phyloP scores from a whole-genome alignment of 306 rosid genomes.

The Spatholobus suberectus region DNA sequence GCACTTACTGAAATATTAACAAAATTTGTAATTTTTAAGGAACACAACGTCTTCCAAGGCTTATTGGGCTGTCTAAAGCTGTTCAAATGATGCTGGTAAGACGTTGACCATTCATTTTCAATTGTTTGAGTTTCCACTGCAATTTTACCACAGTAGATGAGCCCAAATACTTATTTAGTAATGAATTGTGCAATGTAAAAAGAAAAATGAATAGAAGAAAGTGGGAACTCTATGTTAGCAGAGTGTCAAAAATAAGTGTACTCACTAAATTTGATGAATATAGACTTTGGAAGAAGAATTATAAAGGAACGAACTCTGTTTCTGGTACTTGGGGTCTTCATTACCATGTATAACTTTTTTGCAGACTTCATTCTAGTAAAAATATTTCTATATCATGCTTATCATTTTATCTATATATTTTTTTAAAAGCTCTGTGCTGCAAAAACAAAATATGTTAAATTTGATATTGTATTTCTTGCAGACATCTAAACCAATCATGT shows the following conservation, averaged over 20 bases:
- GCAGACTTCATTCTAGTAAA: neutral
- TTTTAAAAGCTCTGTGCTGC: neutral
- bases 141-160: slow-evolving; percentile 4
- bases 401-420: neutral
- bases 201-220: neutral
- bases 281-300: slow-evolving; percentile 4
- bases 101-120: neutral
- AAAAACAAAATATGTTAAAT: neutral
- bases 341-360: neutral
- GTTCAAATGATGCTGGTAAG: slow-evolving; percentile 95
- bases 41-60: slow-evolving; percentile 99
- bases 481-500: slow-evolving; percentile 79
- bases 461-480: slow-evolving; percentile 45
- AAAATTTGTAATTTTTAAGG: slow-evolving; percentile 56
- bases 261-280: neutral
- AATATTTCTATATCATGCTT: neutral
- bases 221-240: neutral
- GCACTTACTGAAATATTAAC: slow-evolving; percentile 40
- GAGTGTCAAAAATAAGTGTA: neutral
- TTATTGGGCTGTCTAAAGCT: slow-evolving; percentile 80
- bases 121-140: slow-evolving; percentile 20
- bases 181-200: neutral
- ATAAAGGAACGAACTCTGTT: neutral
- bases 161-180: neutral
- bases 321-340: neutral